Conservation (phyloP, 208 protist species). For the Vickermania spadyakhi region DNA sequence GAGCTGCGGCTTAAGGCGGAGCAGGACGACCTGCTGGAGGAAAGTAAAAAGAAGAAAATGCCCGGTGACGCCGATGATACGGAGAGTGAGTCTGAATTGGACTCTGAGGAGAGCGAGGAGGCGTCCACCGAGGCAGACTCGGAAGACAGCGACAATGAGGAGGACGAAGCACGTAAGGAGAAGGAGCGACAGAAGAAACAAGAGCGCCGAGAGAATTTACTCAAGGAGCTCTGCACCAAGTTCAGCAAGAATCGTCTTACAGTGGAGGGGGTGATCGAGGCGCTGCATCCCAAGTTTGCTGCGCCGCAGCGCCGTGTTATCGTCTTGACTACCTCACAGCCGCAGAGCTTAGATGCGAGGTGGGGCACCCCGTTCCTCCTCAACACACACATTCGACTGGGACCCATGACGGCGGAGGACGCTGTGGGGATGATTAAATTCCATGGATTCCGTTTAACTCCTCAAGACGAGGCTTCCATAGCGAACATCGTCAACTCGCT, state of each 20-base stretch:
- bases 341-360: conserved; percentile 58
- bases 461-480: too few relatives aligned
- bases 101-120: background rate
- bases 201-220: conserved; percentile 7
- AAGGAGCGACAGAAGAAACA: conserved; percentile 7
- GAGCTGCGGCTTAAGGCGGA: background rate
- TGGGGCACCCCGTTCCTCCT: conserved; percentile 19
- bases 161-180: conserved; percentile 10
- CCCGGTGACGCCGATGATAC: background rate
- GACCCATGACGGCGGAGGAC: background rate
- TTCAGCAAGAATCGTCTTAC: conserved; percentile 48
- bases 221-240: conserved; percentile 8
- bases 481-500: too few relatives aligned
- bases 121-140: background rate
- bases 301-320: conserved; percentile 72
- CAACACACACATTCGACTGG: background rate
- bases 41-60: background rate
- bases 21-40: background rate
- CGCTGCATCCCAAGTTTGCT: conserved; percentile 78
- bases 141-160: conserved; percentile 9
- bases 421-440: background rate
- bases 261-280: conserved; percentile 76
- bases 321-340: conserved; percentile 90
- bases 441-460: too few relatives aligned
- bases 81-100: background rate